Base-by-base conservation (phyloP, 306 rosid genomes). In the Lagenaria siceraria region DNA sequence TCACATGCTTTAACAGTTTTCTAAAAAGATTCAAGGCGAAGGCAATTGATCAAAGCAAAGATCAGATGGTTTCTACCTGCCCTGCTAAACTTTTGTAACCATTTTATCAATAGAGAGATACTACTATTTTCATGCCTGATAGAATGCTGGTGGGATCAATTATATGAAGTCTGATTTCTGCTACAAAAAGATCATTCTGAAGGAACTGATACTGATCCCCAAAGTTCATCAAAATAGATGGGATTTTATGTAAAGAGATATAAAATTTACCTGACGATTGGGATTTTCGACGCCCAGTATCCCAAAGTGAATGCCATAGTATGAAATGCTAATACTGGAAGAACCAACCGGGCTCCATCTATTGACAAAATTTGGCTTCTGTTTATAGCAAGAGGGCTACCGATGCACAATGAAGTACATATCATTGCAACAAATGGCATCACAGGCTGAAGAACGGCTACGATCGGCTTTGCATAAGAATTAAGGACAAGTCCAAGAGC, bases 371-470 rank as follows among this genome's bases (percentile, higher is more conserved):
- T 95, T 80, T 86, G 97, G 80, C 81, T 82, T 75, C 83, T 87
- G 77, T 95, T 95, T 75, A 92, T 87, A 24, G 99, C 92, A 58
- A 95, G 97, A 14, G 99, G 99, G 85, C 99, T 90, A 29, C 97
- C 99, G 18, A 95, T 95, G 91, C 99, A 92, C 82, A 95, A 6
- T 18, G 99, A 95, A 79, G 99, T 95, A 82, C 99, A 95, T 76
- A 92, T 79, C 92, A 95, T 92, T 18, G 99, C 99, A 83, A 95
- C 91, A 78, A 90, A 85, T 6, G 99, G 99, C 99, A 95, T 95
- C 85, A 90, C 83, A 8, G 97, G 99, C 72, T 72, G 93, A 87
- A 95, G 82, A 77, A 90, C 62, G 72, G 86, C 83, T 79, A 90
- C 99, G 48, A 87, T 87, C 33, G 97, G 92, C 82, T 90, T 92